Base-by-base conservation (phyloP, 257 asterid genomes). In the Eucommia ulmoides region DNA sequence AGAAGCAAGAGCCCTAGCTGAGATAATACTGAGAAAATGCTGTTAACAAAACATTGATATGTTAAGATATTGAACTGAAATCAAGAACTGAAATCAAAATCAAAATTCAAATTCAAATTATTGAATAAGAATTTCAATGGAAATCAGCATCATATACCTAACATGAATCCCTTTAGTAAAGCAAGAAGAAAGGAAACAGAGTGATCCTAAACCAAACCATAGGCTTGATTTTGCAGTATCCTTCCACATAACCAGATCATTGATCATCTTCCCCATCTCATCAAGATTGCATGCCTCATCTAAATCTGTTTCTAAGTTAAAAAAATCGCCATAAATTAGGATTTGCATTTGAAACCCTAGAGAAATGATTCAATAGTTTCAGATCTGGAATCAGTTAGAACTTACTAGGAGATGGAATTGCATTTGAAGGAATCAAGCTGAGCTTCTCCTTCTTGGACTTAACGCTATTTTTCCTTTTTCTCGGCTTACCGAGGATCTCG, bases 171-270 rank as follows among this genome's bases (percentile, higher is more conserved):
- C 88, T 55, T 33, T 68, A 1, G 93, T 58, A 61, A 82, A 91
- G 61, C 86, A 80, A 58, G 96, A 86, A 55, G 94, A 91, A 59
- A 83, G 60, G 60, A 82, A 83, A 65, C 86, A 83, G 38, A 86
- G 70, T 14, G 89, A 72, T 3, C 98, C 96, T 22, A 91, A 73
- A 22, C 98, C 98, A 45, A 91, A 91, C 98, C 96, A 91, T 55
- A 86, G 93, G 78, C 95, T 91, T 41, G 98, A 86, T 59, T 78
- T 91, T 1, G 96, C 69, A 1, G 77, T 93, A 74, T 91, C 96
- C 58, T 77, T 86, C 98, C 98, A 91, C 98, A 79, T 83, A 51
- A 85, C 73, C 56, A 86, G 42, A 56, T 86, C 95, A 41, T 52
- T 59, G 49, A 86, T 35, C 24, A 77, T 33, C 63, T 67, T 67